Conservation (phyloP, 2,329 filamentous ascomycete genomes). For the Parastagonospora avenae region DNA sequence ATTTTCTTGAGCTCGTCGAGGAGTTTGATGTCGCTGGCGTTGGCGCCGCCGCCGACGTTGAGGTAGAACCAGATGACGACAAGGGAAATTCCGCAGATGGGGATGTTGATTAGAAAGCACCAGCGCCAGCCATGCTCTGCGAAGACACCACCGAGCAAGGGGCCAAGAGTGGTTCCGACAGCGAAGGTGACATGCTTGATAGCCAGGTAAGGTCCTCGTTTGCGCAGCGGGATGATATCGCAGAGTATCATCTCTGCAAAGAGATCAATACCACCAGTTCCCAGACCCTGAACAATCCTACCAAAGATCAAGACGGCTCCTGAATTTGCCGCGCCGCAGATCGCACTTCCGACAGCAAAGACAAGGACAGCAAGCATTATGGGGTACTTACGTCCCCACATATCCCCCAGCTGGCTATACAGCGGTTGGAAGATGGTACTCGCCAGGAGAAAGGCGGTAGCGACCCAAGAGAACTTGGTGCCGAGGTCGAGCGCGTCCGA, state of each 20-base stretch:
- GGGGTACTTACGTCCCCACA: conserved; percentile 57
- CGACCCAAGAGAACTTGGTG: conserved; percentile 32
- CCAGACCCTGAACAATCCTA: conserved; percentile 61
- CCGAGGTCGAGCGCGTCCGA: conserved; percentile 29
- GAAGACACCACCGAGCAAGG: conserved; percentile 40
- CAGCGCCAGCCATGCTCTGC: conserved; percentile 51
- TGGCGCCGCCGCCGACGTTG: conserved; percentile 21
- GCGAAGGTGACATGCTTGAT: conserved; percentile 35
- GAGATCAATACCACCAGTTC: conserved; percentile 53
- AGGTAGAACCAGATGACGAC: conserved; percentile 41
- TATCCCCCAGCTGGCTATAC: conserved; percentile 57
- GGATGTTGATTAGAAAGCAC: conserved; percentile 51
- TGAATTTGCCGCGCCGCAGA: conserved; percentile 56
- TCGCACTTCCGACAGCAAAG: conserved; percentile 59
- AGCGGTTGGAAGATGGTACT: conserved; percentile 56
- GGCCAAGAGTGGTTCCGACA: conserved; percentile 34
- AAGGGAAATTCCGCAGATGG: conserved; percentile 35
- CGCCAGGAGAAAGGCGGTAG: conserved; percentile 34
- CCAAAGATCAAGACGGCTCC: conserved; percentile 59
- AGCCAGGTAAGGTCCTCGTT: conserved; percentile 51
- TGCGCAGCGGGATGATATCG: conserved; percentile 55
- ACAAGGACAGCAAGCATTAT: conserved; percentile 48
- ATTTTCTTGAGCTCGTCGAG: conserved; percentile 26
- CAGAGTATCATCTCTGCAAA: conserved; percentile 57
- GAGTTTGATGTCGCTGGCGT: conserved; percentile 13